Evolutionary conservation across 805 yeast species (phyloP).

Genomic region (Candida saitoana): DNA sequence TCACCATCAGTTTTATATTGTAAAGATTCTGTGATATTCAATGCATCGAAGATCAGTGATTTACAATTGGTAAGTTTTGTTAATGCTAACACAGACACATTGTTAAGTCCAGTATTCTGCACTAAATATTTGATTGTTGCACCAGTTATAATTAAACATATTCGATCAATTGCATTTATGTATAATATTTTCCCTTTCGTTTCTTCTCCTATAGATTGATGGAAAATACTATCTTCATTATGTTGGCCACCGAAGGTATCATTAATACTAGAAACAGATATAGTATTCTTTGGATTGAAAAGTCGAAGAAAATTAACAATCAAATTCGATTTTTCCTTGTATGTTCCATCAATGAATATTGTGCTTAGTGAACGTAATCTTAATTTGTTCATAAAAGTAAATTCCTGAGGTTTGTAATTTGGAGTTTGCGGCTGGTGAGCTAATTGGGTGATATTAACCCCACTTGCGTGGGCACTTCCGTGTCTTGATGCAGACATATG

Average conservation of each 20-base stretch:
- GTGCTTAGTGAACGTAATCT: slow-evolving; percentile 15
- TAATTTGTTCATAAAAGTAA: not conserved
- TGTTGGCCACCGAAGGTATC: not conserved
- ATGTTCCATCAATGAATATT: slow-evolving; percentile 23
- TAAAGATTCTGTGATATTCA: slow-evolving; percentile 6
- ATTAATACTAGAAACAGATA: slow-evolving; percentile 5
- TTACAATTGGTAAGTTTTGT: slow-evolving; percentile 8
- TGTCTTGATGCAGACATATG: slow-evolving; percentile 20
- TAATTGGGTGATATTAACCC: slow-evolving; percentile 12
- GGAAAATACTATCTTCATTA: slow-evolving; percentile 2
- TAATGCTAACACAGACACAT: slow-evolving; percentile 11
- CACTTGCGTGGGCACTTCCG: slow-evolving; percentile 18
- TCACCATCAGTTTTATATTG: not conserved
- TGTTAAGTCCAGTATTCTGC: slow-evolving; percentile 14
- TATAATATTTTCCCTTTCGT: slow-evolving; percentile 16
- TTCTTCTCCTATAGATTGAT: slow-evolving; percentile 11
- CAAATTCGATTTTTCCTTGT: slow-evolving; percentile 24
- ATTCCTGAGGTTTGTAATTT: slow-evolving; percentile 2
- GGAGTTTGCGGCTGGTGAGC: slow-evolving; percentile 4
- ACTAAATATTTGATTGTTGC: slow-evolving; percentile 15
- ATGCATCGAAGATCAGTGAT: slow-evolving; percentile 4
- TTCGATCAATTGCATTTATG: slow-evolving; percentile 11
- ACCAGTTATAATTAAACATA: slow-evolving; percentile 12
- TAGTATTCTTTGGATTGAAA: slow-evolving; percentile 8
- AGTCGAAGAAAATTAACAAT: slow-evolving; percentile 17